phyloP scores from a whole-genome alignment of 208 protist genomes.

The Crithidia thermophila region DNA sequence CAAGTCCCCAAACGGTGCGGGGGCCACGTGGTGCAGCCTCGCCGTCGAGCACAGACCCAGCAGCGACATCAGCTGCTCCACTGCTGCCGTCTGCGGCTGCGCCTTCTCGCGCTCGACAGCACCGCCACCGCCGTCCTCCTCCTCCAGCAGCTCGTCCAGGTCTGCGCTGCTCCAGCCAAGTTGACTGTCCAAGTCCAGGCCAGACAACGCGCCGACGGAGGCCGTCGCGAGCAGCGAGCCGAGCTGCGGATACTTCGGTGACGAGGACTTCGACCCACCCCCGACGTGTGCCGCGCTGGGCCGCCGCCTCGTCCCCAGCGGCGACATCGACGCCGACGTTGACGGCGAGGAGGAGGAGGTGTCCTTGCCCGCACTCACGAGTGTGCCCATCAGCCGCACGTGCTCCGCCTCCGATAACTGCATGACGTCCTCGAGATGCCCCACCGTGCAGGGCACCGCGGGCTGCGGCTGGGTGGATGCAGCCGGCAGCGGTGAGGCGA shows the following conservation, averaged over 20 bases:
- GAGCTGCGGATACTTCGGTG: background rate
- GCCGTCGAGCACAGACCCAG: conserved; percentile 31
- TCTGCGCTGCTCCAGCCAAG: conserved; percentile 25
- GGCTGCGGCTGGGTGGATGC: background rate
- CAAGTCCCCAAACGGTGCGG: conserved; percentile 33
- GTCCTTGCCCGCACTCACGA: conserved; percentile 18
- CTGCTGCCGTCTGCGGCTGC: too few species aligned
- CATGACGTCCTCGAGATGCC: conserved; percentile 28
- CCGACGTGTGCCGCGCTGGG: background rate
- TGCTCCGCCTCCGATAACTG: conserved; percentile 25
- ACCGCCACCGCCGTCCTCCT: background rate
- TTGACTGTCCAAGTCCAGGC: conserved; percentile 14
- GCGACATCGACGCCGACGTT: conserved; percentile 3
- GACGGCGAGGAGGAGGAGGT: background rate
- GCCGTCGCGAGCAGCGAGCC: conserved; percentile 21
- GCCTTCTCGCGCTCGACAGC: background rate
- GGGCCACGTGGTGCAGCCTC: conserved; percentile 25
- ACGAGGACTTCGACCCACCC: background rate
- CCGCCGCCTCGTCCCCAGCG: background rate
- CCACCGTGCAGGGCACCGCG: background rate
- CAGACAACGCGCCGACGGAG: conserved; percentile 23
- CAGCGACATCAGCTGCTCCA: conserved; percentile 27
- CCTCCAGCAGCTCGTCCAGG: conserved; percentile 25
- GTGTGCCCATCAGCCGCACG: conserved; percentile 33
- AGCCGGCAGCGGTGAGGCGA: background rate